Evolutionary conservation across 1,284 basidiomycete genomes (phyloP), one percentile per base, ranked within the genome.

Genomic region (Somion occarium): DNA sequence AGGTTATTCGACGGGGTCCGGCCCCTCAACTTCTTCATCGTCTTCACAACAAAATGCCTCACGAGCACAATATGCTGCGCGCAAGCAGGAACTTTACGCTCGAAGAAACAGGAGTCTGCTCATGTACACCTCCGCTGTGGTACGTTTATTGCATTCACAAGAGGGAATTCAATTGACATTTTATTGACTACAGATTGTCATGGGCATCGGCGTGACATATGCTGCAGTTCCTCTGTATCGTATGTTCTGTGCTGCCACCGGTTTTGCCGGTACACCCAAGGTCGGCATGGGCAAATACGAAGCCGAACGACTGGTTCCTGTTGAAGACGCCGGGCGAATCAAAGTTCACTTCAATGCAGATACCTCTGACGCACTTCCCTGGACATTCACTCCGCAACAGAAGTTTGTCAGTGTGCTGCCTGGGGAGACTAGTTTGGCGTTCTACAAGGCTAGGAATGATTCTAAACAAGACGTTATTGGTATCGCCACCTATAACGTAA

Each of bases 401-500:
- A 89, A 88, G 67, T 88, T 80, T 55, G 92, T 99, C 20, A 87
- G 78, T 44, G 95, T 99, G 13, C 74, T 98, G 23, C 97, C 94
- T 0, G 97, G 97, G 1, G 95, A 99, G 74, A 96, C 94, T 2
- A 93, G 92, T 51, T 73, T 99, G 51, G 97, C 96, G 11, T 99
- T 99, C 68, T 99, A 98, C 70, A 94, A 82, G 50, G 97, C 96
- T 9, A 93, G 82, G 72, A 99, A 99, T 63, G 80, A 78, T 48
- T 86, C 87, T 11, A 73, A 84, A 42, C 76, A 88, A 58, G 97
- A 99, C 67, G 83, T 99, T 51, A 95, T 99, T 64, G 97, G 97
- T 0, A 99, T 99, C 68, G 96, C 96, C 19, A 99, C 97, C 5
- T 99, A 99, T 68, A 99, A 99, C 69, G 93, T 97, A 42, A 91